phyloP scores from a whole-genome alignment of 2,329 filamentous ascomycete genomes.

The Emmonsiellopsis sp. region DNA sequence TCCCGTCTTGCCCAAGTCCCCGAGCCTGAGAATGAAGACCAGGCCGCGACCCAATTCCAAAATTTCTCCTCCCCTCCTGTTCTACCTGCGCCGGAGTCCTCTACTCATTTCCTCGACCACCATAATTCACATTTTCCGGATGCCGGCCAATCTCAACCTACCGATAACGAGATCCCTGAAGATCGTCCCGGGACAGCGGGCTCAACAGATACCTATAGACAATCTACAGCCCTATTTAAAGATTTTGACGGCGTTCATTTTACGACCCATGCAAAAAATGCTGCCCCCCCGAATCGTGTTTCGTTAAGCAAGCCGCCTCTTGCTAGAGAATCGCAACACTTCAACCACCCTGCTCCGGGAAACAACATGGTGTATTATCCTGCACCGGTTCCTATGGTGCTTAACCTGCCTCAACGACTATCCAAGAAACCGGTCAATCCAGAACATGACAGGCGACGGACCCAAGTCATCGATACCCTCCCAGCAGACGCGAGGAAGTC shows the following conservation, averaged over 20 bases:
- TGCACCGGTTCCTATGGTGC: conserved; percentile 83
- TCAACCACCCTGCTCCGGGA: conserved; percentile 44
- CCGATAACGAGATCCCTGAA: neutral
- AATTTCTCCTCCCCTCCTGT: conserved; percentile 13
- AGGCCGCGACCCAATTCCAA: conserved; percentile 14
- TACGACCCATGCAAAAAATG: conserved; percentile 20
- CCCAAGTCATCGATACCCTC: conserved; percentile 61
- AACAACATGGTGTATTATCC: conserved; percentile 91
- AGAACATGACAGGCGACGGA: conserved; percentile 60
- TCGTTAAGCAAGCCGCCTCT: conserved; percentile 33
- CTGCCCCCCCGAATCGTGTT: conserved; percentile 22
- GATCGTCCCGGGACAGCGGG: conserved; percentile 31
- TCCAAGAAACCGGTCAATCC: conserved; percentile 61
- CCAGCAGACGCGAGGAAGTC: conserved; percentile 46
- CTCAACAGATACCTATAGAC: conserved; percentile 39
- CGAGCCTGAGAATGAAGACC: conserved; percentile 30
- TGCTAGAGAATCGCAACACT: conserved; percentile 28
- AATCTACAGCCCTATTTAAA: conserved; percentile 35
- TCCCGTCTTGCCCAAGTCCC: conserved; percentile 31
- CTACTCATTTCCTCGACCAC: neutral
- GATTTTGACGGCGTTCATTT: conserved; percentile 45
- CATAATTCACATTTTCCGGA: neutral
- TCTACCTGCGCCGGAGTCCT: conserved; percentile 12
- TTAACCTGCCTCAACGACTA: conserved; percentile 82
- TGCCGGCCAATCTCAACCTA: neutral